Base-by-base conservation (phyloP, 2,329 filamentous ascomycete genomes). In the Fusarium siculi region DNA sequence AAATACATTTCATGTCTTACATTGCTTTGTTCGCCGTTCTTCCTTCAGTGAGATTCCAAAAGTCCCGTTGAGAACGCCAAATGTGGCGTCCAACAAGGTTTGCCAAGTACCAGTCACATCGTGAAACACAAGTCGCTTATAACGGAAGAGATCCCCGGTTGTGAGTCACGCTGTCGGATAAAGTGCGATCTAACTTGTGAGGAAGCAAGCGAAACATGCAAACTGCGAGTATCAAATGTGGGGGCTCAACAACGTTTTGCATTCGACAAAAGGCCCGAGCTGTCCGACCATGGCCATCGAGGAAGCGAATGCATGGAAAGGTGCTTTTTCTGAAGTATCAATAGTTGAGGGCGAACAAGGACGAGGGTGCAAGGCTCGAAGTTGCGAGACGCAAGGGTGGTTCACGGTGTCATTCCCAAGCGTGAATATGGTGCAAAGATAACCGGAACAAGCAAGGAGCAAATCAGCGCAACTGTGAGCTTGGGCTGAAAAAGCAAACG, bases 371-470 rank as follows among this genome's bases (percentile, higher is more conserved):
- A 67, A 67, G 56, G 30, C 25, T 32, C 47, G 58, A 62, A 67
- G 67, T 63, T 60, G 65, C 49, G 42, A 68, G 64, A 66, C 63
- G 63, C 68, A 75, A 70, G 72, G 66, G 63, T 56, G 42, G 66
- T 76, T 76, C 76, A 78, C 75, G 76, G 57, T 74, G 69, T 44
- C 60, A 54, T 70, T 64, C 55, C 73, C 53, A 32, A 47, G 63
- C 76, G 76, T 78, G 76, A 78, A 78, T 71, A 75, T 70, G 67
- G 64, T 58, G 68, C 63, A 74, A 74, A 62, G 61, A 63, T 49
- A 63, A 43, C 58, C 32, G 54, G 52, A 44, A 30, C 12, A 54
- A 60, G 34, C 34, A 49, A 66, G 56, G 53, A 74, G 55, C 37
- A 44, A 49, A 25, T 25, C 46, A 52, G 43, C 53, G 53, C 50